Base-by-base conservation (phyloP, 768 basidiomycete genomes). In the Mycena albidolilacea region DNA sequence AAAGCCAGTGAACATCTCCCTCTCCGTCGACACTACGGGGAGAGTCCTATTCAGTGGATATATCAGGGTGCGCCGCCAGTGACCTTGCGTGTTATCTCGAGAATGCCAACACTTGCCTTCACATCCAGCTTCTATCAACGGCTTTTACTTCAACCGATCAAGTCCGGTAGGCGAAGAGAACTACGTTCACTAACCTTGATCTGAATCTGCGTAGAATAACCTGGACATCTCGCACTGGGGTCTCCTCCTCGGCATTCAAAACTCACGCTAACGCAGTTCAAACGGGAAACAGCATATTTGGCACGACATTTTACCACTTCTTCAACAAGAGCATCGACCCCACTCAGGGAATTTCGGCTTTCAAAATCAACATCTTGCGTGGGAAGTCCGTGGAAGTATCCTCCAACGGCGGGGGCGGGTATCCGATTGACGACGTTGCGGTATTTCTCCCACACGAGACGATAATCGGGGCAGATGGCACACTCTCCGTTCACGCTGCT, bases 1-100 rank as follows among this genome's bases (percentile, higher is more conserved):
- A 23, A 75, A 77, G 59, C 76, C 73, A 1, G 52, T 75, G 19
- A 70, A 74, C 58, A 41, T 75, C 35, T 70, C 68, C 21, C 63
- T 76, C n/a, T 30, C 37, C 6, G 23, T 70, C 37, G 61, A 71
- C 44, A 14, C 15, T 3, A 54, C 30, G 10, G 67, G 67, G 39
- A 14, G 38, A 7, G 43, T 72, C 5, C 38, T 57, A 11, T 74
- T 76, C 48, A 55, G 67, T n/a, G 75, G 75, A 15, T 76, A 61
- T 35, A 64, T 70, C 44, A 35, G 69, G 69, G 69, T 64, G n/a
- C 52, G 62, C 12, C 12, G 35, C n/a, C 41, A 1, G 7, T 35
- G 5, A 5, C 37, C 10, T 17, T 5, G 30, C 30, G 4, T 30
- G 30, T 30, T 30, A 64, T 19, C n/a, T 6, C 11, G 8, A 39